Percentiles rank a stretch among this genome's conserved stretches.
Evolutionary conservation across 495 filamentous ascomycete genomes (phyloP).

Genomic region (Entonaema liquescens): DNA sequence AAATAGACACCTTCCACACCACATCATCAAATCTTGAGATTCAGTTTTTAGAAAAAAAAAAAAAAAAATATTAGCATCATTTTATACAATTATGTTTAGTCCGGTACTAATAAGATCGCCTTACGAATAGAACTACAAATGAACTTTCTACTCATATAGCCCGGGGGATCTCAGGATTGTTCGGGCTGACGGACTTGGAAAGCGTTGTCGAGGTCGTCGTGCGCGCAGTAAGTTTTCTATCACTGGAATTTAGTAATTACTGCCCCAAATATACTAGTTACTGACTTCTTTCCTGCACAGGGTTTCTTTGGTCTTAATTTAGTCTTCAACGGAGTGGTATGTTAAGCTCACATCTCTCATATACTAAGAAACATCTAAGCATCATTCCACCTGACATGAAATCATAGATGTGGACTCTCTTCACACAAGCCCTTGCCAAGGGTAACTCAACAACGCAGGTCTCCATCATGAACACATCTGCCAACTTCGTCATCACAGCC

Average conservation of each 20-base stretch:
- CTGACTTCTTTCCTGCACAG: conserved; percentile 53
- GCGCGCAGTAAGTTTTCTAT: conserved; percentile 68
- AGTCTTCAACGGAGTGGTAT: conserved; percentile 80
- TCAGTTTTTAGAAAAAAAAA: background rate
- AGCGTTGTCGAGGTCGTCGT: conserved; percentile 69
- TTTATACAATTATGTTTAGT: background rate
- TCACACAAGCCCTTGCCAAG: conserved; percentile 81
- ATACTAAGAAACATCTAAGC: background rate
- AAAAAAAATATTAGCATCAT: background rate
- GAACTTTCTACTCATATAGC: conserved; percentile 78
- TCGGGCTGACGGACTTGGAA: conserved; percentile 64
- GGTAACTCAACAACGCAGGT: conserved; percentile 88
- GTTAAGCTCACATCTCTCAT: conserved; percentile 28
- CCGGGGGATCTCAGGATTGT: conserved; percentile 64
- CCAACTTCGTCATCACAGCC: conserved; percentile 93
- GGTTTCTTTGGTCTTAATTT: conserved; percentile 89
- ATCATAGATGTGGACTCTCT: conserved; percentile 85
- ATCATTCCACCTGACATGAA: background rate
- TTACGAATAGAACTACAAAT: conserved; percentile 75
- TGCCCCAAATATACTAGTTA: background rate
- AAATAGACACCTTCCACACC: background rate
- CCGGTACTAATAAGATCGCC: conserved; percentile 3
- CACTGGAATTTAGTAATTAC: too few species aligned
- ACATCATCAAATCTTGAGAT: background rate
- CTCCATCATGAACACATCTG: conserved; percentile 88